Conservation (phyloP, 2,329 filamentous ascomycete genomes). For the Thelonectria discophora region DNA sequence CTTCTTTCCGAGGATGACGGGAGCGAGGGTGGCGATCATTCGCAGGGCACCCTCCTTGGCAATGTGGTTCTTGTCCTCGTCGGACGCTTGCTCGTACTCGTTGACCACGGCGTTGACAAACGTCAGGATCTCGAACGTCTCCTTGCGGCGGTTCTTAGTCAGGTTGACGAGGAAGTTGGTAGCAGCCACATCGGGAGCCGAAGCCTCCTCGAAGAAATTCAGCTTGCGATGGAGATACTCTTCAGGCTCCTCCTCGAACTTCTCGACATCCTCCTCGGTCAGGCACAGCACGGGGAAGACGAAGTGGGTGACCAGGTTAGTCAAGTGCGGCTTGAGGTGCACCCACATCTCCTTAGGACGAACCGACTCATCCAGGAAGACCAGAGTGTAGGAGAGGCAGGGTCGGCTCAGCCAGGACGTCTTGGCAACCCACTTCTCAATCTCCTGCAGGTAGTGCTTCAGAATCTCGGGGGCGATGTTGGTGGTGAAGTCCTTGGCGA, state of each 20-base stretch:
- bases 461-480: constrained; percentile 96
- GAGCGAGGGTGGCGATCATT: constrained; percentile 95
- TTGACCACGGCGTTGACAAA: constrained; percentile 97
- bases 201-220: constrained; percentile 98
- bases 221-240: constrained; percentile 97
- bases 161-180: constrained; percentile 96
- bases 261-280: constrained; percentile 88
- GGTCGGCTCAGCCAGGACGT: constrained; percentile 94
- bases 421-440: constrained; percentile 98
- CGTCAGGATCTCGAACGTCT: constrained; percentile 92
- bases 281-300: constrained; percentile 96
- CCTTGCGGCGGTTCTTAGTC: constrained; percentile 93
- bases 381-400: constrained; percentile 90
- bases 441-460: constrained; percentile 91
- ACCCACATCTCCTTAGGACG: constrained; percentile 98
- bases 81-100: constrained; percentile 84
- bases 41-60: constrained; percentile 96
- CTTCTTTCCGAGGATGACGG: constrained; percentile 96
- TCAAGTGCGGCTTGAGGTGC: constrained; percentile 90
- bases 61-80: constrained; percentile 90
- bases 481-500: constrained; percentile 88
- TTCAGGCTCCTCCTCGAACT: constrained; percentile 93
- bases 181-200: constrained; percentile 91
- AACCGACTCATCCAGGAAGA: constrained; percentile 96
- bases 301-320: constrained; percentile 91